Base-by-base conservation (phyloP, 495 filamentous ascomycete genomes). In the Podospora comata region DNA sequence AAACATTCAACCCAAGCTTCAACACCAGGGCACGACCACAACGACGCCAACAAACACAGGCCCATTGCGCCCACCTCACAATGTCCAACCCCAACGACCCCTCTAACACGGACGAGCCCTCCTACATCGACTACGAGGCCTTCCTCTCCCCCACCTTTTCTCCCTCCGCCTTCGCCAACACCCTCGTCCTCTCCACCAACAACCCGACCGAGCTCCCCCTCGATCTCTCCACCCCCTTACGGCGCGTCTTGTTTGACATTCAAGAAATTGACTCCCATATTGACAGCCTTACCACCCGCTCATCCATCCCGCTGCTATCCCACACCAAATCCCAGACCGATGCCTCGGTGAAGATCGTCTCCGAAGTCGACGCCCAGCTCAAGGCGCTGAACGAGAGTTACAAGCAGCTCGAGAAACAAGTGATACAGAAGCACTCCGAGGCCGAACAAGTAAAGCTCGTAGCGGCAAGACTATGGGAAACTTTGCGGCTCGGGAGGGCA, bases 251-350 rank as follows among this genome's bases (percentile, higher is more conserved):
- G 19, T 99, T 99, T 79, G 95, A 99, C 79, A 87, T 96, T 18
- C 95, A 99, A 77, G 95, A 98, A 77, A 89, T 99, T 68, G 94
- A 98, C 79, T 96, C 93, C 1, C 92, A 97, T 75, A 97, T 98
- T 69, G 90, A 98, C 79, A 84, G 85, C 19, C 85, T 99, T 27
- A 96, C 94, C 58, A 95, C 92, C 60, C 88, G 89, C 71, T 90
- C 91, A 60, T 91, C 96, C 16, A 82, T 94, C 6, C 91, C 93
- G 0, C 83, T 98, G n/a, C 85, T 98, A 28, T 82, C 87, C 19
- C 85, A 96, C 79, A 95, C 92, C 28, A 83, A 87, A 68, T 81
- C 84, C 60, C 90, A 94, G 70, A 87, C 88, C 54, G 83, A 85
- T 23, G 88, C 93, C 0, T 89, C 88, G 56, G 78, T 83, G 18